phyloP scores from a whole-genome alignment of 2,329 filamentous ascomycete genomes.

The Paecilomyces formosus region DNA sequence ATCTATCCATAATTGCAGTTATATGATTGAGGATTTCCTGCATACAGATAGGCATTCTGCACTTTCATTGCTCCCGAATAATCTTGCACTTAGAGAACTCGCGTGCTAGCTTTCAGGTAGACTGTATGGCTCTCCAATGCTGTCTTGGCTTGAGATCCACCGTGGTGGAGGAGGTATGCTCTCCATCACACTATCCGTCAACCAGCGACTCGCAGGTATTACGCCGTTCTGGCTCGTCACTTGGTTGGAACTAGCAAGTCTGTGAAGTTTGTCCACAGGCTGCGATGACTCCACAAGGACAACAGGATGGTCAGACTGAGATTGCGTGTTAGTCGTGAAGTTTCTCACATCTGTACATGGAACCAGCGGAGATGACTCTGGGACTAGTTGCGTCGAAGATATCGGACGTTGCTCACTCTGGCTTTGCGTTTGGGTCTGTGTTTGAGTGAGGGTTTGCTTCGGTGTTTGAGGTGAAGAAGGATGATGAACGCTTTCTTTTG shows the following conservation, averaged over 20 bases:
- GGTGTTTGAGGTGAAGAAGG: not conserved
- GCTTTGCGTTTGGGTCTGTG: slow-evolving; percentile 12
- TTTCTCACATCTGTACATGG: slow-evolving; percentile 9
- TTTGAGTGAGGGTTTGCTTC: slow-evolving; percentile 5
- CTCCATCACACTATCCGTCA: slow-evolving; percentile 38
- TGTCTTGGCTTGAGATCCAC: slow-evolving; percentile 32
- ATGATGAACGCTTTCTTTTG: slow-evolving; percentile 3
- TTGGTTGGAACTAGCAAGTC: slow-evolving; percentile 1
- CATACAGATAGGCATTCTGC: not conserved
- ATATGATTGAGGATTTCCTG: not conserved
- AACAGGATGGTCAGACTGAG: slow-evolving; percentile 17
- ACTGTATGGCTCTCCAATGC: slow-evolving; percentile 29
- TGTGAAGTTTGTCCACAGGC: slow-evolving; percentile 17
- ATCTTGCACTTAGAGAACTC: not conserved
- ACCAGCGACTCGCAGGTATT: slow-evolving; percentile 26
- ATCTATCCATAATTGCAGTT: not conserved
- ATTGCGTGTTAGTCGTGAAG: slow-evolving; percentile 9
- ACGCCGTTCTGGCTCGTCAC: slow-evolving; percentile 9
- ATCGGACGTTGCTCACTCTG: slow-evolving; percentile 13
- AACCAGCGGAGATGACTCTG: slow-evolving; percentile 30
- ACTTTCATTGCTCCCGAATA: not conserved
- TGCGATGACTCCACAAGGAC: slow-evolving; percentile 37
- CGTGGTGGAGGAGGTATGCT: slow-evolving; percentile 33
- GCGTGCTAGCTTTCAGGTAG: slow-evolving; percentile 13
- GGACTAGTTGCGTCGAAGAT: slow-evolving; percentile 26